These are phyloP conservation scores for Stereocaulon alpinum DNA, from an alignment of 495 filamentous ascomycete genomes.

Conservation along the genomic window DNA sequence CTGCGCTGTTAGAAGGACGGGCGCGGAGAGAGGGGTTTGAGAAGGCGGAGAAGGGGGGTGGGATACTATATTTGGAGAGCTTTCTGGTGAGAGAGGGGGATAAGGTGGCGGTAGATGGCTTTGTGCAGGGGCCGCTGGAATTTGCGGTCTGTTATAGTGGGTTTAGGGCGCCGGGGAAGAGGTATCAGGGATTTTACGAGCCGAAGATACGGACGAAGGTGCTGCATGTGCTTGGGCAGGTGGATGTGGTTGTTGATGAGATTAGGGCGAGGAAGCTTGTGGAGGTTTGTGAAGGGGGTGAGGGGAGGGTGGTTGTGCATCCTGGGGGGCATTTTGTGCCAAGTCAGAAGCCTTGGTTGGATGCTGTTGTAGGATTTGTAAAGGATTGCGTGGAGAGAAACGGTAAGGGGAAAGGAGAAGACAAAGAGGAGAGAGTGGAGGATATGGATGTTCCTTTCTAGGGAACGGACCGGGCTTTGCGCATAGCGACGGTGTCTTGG, in stretches of 20 bases:
- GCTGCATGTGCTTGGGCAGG: constrained; percentile 68
- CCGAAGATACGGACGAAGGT: constrained; percentile 67
- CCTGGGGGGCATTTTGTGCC: constrained; percentile 93
- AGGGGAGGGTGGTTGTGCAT: constrained; percentile 62
- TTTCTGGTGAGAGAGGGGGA: constrained; percentile 34
- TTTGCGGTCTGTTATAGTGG: constrained; percentile 76
- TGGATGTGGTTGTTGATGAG: constrained; percentile 89
- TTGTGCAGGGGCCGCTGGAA: constrained; percentile 51
- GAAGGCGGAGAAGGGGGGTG: constrained; percentile 20
- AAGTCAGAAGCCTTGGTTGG: constrained; percentile 65
- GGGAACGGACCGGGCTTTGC: background rate
- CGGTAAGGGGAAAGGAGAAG: constrained; percentile 32
- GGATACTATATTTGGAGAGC: constrained; percentile 38
- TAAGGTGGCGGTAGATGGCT: constrained; percentile 29
- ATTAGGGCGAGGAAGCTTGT: constrained; percentile 52
- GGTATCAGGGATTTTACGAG: constrained; percentile 62
- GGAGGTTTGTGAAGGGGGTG: constrained; percentile 51
- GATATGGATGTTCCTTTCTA: constrained; percentile 62
- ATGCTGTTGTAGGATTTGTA: constrained; percentile 65
- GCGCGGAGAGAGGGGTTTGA: constrained; percentile 39
- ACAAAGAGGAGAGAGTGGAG: constrained; percentile 41
- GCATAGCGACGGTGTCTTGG: background rate
- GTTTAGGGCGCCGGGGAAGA: constrained; percentile 55
- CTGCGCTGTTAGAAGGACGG: constrained; percentile 52
- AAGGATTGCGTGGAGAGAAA: constrained; percentile 42